Evolutionary conservation across 2,329 filamentous ascomycete genomes (phyloP).

Genomic region (Dryadomyces quercus-mongolicae): DNA sequence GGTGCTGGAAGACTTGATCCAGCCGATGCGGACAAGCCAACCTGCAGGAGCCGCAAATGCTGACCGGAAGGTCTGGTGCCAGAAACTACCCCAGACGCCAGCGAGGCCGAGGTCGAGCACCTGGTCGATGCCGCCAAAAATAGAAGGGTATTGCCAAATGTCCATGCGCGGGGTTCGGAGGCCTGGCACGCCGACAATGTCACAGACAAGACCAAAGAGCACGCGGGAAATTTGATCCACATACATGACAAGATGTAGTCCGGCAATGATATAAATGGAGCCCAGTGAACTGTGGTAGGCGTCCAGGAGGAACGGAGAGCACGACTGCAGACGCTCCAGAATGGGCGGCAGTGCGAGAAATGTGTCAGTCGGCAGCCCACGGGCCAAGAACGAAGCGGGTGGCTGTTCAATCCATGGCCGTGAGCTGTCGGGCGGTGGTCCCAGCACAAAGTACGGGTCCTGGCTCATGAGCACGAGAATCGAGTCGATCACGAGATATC

Average conservation of each 20-base stretch:
- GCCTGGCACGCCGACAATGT: conserved; percentile 23
- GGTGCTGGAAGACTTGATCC: conserved; percentile 21
- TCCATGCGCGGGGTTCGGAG: conserved; percentile 31
- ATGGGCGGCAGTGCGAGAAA: conserved; percentile 29
- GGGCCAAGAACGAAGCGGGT: conserved; percentile 26
- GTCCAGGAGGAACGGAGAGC: conserved; percentile 29
- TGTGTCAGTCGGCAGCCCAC: conserved; percentile 14
- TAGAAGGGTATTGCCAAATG: conserved; percentile 40
- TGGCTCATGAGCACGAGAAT: conserved; percentile 56
- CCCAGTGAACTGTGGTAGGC: conserved; percentile 46
- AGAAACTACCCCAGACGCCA: conserved; percentile 76
- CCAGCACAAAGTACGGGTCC: conserved; percentile 65
- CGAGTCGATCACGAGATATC: conserved; percentile 58
- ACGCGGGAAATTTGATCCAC: conserved; percentile 20
- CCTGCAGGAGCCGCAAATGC: conserved; percentile 51
- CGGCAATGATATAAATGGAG: conserved; percentile 42
- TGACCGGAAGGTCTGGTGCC: conserved; percentile 83
- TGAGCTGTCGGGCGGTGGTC: conserved; percentile 21
- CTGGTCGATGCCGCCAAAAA: conserved; percentile 40
- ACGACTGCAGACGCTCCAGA: conserved; percentile 12
- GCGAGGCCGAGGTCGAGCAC: conserved; percentile 59
- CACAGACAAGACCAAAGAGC: not conserved
- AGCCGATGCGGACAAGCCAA: conserved; percentile 29
- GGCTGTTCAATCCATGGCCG: conserved; percentile 16
- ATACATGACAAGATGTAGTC: conserved; percentile 49